These are phyloP conservation scores for Prunus yedoensis DNA, from an alignment of 331 rosid species.

Conservation along the genomic window DNA sequence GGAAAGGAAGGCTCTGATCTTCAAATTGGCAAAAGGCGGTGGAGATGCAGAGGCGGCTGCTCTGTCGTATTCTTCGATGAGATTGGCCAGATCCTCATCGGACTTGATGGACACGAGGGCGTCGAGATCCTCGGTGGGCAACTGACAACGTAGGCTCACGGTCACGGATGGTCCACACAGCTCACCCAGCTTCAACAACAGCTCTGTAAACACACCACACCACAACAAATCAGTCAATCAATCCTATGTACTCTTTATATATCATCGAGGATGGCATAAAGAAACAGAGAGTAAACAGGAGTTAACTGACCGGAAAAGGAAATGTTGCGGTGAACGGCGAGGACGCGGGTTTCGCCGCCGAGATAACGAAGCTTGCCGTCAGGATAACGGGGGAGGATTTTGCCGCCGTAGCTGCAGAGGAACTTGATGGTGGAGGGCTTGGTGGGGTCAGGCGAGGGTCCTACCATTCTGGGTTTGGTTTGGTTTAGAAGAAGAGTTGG, in stretches of 20 bases:
- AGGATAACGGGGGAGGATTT: conserved; percentile 88
- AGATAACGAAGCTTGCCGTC: conserved; percentile 90
- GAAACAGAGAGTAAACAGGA: background rate
- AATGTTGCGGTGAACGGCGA: conserved; percentile 67
- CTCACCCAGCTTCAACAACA: conserved; percentile 62
- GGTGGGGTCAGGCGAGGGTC: conserved; percentile 28
- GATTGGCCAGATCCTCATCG: conserved; percentile 87
- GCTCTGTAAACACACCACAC: conserved; percentile 44
- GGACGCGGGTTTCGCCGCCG: conserved; percentile 93
- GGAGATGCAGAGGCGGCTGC: conserved; percentile 31
- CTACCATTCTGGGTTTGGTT: conserved; percentile 43
- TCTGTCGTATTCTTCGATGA: conserved; percentile 82
- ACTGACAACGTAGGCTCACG: conserved; percentile 74
- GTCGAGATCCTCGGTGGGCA: conserved; percentile 89
- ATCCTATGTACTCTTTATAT: too few species aligned
- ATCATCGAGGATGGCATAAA: background rate
- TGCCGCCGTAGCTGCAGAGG: conserved; percentile 91
- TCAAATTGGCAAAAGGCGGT: conserved; percentile 33
- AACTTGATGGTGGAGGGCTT: conserved; percentile 51
- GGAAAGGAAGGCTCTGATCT: conserved; percentile 81
- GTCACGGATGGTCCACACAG: conserved; percentile 55
- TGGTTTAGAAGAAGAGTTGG: background rate
- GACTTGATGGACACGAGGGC: conserved; percentile 82
- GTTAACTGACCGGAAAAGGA: conserved; percentile 67
- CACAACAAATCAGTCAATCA: too few species aligned